Evolutionary conservation across 2,329 filamentous ascomycete species (phyloP), one percentile per base, ranked within the genome.

Genomic region (Diaporthe velutina): DNA sequence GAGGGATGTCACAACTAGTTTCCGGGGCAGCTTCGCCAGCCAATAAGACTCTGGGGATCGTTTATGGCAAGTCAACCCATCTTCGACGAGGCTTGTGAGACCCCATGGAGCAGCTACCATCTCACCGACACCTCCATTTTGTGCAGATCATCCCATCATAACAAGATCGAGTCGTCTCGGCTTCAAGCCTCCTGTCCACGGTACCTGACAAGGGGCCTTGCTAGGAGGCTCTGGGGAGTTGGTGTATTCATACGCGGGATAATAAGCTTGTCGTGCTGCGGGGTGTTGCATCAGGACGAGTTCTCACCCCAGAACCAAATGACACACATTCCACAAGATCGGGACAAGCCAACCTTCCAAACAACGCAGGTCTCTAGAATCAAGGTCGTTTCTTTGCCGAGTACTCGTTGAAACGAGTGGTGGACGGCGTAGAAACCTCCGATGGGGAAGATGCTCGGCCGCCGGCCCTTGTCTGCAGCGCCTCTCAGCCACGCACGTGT

Each of bases 291-390:
- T 68, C 33, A 40, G 48, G 61, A 28, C 28, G 17, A 28, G 15
- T 25, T 54, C 48, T 68, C 33, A 7, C 9, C 33, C 60, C 48
- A 40, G 48, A 52, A 40, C 48, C 25, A 68, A 68, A 28, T 45
- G 12, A 7, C 58, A 40, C 64, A 52, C 64, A 68, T 15, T 28
- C 19, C 25, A n/a, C 64, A 54, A 50, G 48, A 68, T 19, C 64
- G 45, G 64, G 64, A 68, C 64, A 68, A 54, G 64, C 50, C 48
- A 52, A 40, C 38, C 48, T n/a, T 68, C 64, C 48, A 68, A 68
- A 54, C 48, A 68, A 54, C 33, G 15, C 48, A 54, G 64, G 64
- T 68, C 54, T 54, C 64, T 68, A 52, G 64, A 68, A 68, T 45
- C 48, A 68, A 38, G 13, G 48, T 28, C 64, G 64, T 68, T 68